Base-by-base conservation (phyloP, 169 alveolate species). In the Plasmodium vinckei region DNA sequence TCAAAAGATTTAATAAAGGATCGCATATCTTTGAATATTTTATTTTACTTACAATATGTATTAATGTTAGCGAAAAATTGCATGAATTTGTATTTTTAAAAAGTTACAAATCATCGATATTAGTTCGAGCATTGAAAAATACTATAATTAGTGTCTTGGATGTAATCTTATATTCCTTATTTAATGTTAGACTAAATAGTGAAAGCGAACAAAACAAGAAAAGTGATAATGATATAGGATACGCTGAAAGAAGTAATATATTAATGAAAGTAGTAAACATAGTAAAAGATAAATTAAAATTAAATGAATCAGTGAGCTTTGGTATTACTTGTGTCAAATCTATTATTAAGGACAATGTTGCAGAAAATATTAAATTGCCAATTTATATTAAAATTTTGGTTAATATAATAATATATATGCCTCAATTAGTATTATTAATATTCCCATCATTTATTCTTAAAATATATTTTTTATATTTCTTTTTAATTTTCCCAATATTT, bases 331-430 rank as follows among this genome's bases (percentile, higher is more conserved):
- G 64, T 75, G 19, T 75, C 25, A 75, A 75, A 68, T 75, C 88
- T 44, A 65, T 75, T 9, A 63, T 75, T 46, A 75, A 64, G 13
- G 88, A 75, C 63, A 75, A 75, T 61, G 75, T 75, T 21, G 60
- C 47, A 9, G 88, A 75, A 75, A 75, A 68, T 75, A 69, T 75
- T 75, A 49, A 75, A 53, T 53, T 75, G 39, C 88, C 88, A 49
- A 17, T 61, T 63, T 75, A 75, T 75, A 61, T 75, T 13, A 75
- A 61, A 63, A 61, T 75, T n/a, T 63, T 25, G 23, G 51, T 75
- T 75, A 75, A 75, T 67, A 33, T 75, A n/a, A 47, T 75, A 63
- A 61, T 75, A 23, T 75, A 75, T 44, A 75, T 75, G 88, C 88
- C 88, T 5, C 88, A 75, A 27, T 56, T 75, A 47, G 49, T 75